Evolutionary conservation across 371 early-diverging fungal genomes (phyloP), one percentile per base, ranked within the genome.

Genomic region (Rhizopus sp.): DNA sequence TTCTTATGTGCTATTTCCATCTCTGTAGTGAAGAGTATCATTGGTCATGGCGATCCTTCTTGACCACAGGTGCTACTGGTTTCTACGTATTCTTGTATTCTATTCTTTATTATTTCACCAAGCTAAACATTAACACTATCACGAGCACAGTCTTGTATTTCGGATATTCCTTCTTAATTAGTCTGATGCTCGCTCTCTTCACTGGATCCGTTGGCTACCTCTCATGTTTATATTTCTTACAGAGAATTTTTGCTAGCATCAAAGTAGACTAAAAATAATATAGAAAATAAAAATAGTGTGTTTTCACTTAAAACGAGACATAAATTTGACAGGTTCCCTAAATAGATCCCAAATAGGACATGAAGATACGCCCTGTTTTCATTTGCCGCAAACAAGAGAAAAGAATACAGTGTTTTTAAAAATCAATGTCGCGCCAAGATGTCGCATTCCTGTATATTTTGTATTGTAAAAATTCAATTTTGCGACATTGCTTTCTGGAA

Each of bases 11-110:
- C 29, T 96, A 95, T 71, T 92, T 96, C 82, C 90, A 91, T 59
- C 78, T 95, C 15, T 93, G 94, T 65, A 78, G 92, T 4, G 98
- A 98, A 75, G 93, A 96, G 64, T 95, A 95, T 67, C 85, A 88
- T 59, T 95, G 98, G 98, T 89, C 88, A 66, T 98, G 98, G 98
- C 80, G 94, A 8, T 78, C 97, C 2, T 95, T 96, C 78, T 75
- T 94, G 47, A 93, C 94, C 0, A 81, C 90, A 0, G 98, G 94
- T 8, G 87, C 94, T 4, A 84, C 89, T 31, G 93, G 91, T 2
- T 67, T 93, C 48, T 97, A 98, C 64, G 89, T 95, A 30, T 93
- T 93, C 65, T 54, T 93, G 55, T 96, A 95, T 68, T 83, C 90
- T 33, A 74, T 89, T 16, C 50, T 93, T 53, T 96, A 92, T 63